A percentile compares a stretch with the other conserved stretches of the same genome.
Evolutionary conservation across 441 rosid species (phyloP).

Genomic region (Erysimum cheiri): DNA sequence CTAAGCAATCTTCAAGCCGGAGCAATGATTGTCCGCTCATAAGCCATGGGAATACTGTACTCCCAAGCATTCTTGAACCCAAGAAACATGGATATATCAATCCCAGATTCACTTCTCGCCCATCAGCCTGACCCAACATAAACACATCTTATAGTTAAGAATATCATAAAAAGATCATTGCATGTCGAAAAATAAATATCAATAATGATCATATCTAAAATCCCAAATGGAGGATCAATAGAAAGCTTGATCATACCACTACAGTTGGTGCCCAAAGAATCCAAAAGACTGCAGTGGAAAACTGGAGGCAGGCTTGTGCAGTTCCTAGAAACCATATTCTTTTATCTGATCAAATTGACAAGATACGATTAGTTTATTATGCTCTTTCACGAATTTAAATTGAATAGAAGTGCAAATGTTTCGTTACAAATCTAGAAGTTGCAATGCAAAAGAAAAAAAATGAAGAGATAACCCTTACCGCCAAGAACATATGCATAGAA

Average conservation of each 20-base stretch:
- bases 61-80: slow-evolving; percentile 96
- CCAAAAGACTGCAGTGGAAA: slow-evolving; percentile 84
- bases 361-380: neutral
- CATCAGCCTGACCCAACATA: slow-evolving; percentile 94
- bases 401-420: neutral
- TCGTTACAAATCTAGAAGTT: neutral
- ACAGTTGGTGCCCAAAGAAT: slow-evolving; percentile 93
- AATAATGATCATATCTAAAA: neutral
- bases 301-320: slow-evolving; percentile 85
- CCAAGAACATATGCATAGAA: slow-evolving; percentile 58
- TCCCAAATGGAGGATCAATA: neutral
- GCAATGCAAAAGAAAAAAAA: neutral
- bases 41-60: slow-evolving; percentile 87
- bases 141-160: no score
- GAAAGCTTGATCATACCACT: slow-evolving; percentile 66
- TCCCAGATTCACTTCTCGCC: slow-evolving; percentile 84
- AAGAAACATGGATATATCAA: slow-evolving; percentile 80
- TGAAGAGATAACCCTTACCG: slow-evolving; percentile 55
- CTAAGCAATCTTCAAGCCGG: slow-evolving; percentile 82
- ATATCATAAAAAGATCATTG: neutral
- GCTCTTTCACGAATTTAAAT: neutral
- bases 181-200: neutral
- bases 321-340: slow-evolving; percentile 76
- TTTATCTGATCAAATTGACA: slow-evolving; percentile 63
- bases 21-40: slow-evolving; percentile 66